Evolutionary conservation across 345 rosid genomes (phyloP).

Genomic region (Kandelia obovata): DNA sequence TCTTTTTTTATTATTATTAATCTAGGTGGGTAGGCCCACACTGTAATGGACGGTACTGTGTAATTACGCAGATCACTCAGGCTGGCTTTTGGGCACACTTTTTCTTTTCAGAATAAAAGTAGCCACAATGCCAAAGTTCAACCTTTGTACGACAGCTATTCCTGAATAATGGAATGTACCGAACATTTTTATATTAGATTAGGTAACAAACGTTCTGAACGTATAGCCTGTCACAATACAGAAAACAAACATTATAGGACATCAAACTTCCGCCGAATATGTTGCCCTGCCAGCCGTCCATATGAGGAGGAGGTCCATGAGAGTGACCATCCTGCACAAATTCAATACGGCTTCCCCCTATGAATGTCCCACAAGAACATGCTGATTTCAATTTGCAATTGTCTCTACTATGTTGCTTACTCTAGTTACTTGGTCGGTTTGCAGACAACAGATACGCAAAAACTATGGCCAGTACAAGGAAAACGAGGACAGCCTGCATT

Average conservation of each 20-base stretch:
- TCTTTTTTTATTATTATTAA: no score
- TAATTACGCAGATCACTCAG: no score
- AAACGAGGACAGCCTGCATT: constrained; percentile 38
- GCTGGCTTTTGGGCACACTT: no score
- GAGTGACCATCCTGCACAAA: constrained; percentile 1
- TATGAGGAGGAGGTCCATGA: not conserved
- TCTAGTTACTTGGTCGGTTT: constrained; percentile 25
- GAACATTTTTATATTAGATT: no score
- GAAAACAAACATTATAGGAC: not conserved
- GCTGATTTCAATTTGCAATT: not conserved
- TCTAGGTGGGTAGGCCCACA: no score
- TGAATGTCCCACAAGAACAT: not conserved
- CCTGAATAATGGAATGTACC: no score
- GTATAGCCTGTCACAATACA: not conserved
- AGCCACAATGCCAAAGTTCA: no score
- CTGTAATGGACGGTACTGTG: no score
- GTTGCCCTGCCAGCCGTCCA: not conserved
- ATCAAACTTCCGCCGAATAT: not conserved
- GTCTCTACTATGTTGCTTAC: constrained; percentile 9
- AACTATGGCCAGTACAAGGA: constrained; percentile 41
- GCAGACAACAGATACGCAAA: constrained; percentile 27
- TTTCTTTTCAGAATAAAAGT: no score
- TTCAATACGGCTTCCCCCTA: not conserved
- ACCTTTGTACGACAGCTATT: no score
- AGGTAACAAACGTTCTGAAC: no score